A percentile compares a stretch with the other conserved stretches of the same genome.
phyloP scores from a whole-genome alignment of 2,329 filamentous ascomycete species.

The Arachnopeziza araneosa region DNA sequence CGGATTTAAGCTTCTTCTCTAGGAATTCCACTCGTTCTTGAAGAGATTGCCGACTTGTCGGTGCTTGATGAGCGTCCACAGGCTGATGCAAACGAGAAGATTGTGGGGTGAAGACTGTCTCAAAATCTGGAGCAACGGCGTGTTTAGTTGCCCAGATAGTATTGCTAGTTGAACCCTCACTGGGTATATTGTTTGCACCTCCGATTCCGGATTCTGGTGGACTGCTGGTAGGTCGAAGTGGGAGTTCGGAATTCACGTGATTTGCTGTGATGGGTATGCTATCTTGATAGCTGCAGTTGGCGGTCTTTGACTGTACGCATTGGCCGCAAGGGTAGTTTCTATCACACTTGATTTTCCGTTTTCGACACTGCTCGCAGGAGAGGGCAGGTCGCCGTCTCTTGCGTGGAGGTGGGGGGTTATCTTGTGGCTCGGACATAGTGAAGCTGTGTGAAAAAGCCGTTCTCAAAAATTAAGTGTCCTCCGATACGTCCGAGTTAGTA shows the following conservation, averaged over 20 bases:
- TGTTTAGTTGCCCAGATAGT: not conserved
- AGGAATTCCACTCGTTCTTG: not conserved
- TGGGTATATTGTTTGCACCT: not conserved
- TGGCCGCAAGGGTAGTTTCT: conserved; percentile 36
- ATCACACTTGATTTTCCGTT: conserved; percentile 42
- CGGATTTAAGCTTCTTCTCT: not conserved
- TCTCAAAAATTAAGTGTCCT: not conserved
- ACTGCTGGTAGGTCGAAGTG: not conserved
- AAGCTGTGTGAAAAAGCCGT: not conserved
- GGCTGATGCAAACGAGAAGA: not conserved
- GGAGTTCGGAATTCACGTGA: not conserved
- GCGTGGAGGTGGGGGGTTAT: conserved; percentile 7
- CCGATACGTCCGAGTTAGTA: too few relatives aligned
- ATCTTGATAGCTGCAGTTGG: conserved; percentile 30
- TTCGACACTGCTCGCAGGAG: conserved; percentile 39
- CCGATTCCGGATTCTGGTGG: not conserved
- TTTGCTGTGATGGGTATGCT: conserved; percentile 2
- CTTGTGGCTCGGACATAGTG: conserved; percentile 6
- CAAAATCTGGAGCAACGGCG: not conserved
- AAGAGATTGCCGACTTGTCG: not conserved
- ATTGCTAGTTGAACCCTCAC: not conserved
- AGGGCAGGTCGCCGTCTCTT: conserved; percentile 31
- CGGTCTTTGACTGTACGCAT: conserved; percentile 30
- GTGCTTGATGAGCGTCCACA: not conserved
- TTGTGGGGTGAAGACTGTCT: not conserved